A percentile compares a stretch with the other conserved stretches of the same genome.
Conservation (phyloP, 495 filamentous ascomycete species). For the Penicillium paxilli region DNA sequence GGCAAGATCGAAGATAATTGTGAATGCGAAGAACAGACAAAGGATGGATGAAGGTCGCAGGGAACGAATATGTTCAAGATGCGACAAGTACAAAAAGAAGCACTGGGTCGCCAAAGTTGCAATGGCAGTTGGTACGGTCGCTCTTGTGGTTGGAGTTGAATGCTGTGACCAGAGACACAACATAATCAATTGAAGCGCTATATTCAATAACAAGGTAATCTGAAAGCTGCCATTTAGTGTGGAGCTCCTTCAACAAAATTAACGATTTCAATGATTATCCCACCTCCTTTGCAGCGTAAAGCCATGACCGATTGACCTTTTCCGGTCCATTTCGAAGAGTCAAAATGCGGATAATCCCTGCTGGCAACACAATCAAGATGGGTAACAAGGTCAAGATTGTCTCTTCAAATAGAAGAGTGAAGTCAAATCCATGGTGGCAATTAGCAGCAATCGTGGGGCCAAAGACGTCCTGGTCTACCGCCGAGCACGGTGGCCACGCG, state of each 20-base stretch:
- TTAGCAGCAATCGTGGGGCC: constrained; percentile 14
- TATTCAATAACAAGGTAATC: constrained; percentile 11
- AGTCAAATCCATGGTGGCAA: constrained; percentile 23
- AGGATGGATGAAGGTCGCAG: constrained; percentile 21
- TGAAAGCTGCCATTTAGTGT: not conserved
- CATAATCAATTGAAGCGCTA: constrained; percentile 14
- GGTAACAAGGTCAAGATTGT: constrained; percentile 18
- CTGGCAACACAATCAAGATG: constrained; percentile 2
- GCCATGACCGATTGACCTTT: constrained; percentile 27
- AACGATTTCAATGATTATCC: not conserved
- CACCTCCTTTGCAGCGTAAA: constrained; percentile 20
- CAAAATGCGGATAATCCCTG: constrained; percentile 7
- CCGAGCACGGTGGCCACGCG: constrained; percentile 2
- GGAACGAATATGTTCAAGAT: constrained; percentile 23
- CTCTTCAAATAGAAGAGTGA: constrained; percentile 24
- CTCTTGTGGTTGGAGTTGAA: constrained; percentile 13
- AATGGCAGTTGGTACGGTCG: constrained; percentile 16
- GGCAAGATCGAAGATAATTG: constrained; percentile 16
- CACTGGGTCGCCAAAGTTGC: constrained; percentile 2
- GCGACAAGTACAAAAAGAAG: constrained; percentile 15
- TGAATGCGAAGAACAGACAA: constrained; percentile 10
- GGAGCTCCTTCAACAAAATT: not conserved
- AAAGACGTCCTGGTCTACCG: constrained; percentile 17
- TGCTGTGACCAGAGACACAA: constrained; percentile 13
- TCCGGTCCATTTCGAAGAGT: constrained; percentile 7